phyloP scores from a whole-genome alignment of 192 early-diverging fungal species.

The Geosiphon pyriformis region DNA sequence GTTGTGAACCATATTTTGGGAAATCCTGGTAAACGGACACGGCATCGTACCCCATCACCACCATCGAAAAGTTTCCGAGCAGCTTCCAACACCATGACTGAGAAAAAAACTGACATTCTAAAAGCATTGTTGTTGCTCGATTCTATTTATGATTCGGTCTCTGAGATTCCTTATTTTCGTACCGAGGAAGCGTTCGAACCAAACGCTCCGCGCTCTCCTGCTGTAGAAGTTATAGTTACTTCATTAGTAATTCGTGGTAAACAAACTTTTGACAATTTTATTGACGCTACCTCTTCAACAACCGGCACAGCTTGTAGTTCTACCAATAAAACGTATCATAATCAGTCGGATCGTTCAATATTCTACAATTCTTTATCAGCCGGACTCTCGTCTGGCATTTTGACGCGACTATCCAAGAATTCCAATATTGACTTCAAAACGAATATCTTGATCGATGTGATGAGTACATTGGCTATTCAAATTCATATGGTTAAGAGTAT shows the following conservation, averaged over 20 bases:
- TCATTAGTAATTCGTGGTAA: background rate
- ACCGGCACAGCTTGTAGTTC: background rate
- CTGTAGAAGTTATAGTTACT: slow-evolving; percentile 2
- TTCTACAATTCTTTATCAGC: slow-evolving; percentile 33
- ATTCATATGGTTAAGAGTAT: slow-evolving; percentile 32
- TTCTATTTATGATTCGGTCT: slow-evolving; percentile 10
- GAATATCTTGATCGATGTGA: slow-evolving; percentile 13
- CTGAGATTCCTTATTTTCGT: slow-evolving; percentile 11
- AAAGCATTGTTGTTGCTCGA: slow-evolving; percentile 5
- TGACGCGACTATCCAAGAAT: background rate
- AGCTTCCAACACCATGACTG: background rate
- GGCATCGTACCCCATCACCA: background rate
- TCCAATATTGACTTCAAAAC: background rate
- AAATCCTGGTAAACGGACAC: background rate
- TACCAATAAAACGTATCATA: slow-evolving; percentile 19
- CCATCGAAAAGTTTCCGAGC: background rate
- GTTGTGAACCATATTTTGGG: background rate
- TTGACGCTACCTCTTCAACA: background rate
- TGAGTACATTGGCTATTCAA: slow-evolving; percentile 24
- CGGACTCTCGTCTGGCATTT: slow-evolving; percentile 18
- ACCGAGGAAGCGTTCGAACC: slow-evolving; percentile 8
- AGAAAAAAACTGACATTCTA: slow-evolving; percentile 7
- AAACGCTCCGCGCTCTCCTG: slow-evolving; percentile 4
- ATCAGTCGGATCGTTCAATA: slow-evolving; percentile 23
- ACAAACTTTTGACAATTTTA: slow-evolving; percentile 6